phyloP scores from a whole-genome alignment of 2,329 filamentous ascomycete species.

The Paecilomyces dactylethromorphus region DNA sequence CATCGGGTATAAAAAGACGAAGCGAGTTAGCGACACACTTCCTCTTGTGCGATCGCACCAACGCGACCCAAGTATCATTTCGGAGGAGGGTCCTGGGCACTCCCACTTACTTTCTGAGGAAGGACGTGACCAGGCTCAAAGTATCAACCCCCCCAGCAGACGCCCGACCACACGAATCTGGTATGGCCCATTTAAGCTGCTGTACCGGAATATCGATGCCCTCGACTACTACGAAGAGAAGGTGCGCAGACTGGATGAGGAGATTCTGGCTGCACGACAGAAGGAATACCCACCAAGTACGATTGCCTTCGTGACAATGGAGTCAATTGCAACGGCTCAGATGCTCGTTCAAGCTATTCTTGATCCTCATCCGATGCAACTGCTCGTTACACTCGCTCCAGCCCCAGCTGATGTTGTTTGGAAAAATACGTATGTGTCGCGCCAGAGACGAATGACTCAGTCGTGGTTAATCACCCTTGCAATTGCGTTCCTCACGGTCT shows the following conservation, averaged over 20 bases:
- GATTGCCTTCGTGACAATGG: slow-evolving; percentile 94
- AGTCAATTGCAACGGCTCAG: slow-evolving; percentile 83
- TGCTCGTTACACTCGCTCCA: slow-evolving; percentile 80
- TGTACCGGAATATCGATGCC: slow-evolving; percentile 70
- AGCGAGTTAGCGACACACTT: slow-evolving; percentile 36
- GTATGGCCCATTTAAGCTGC: slow-evolving; percentile 69
- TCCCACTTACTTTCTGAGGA: slow-evolving; percentile 51
- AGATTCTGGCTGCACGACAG: slow-evolving; percentile 62
- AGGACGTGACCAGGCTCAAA: slow-evolving; percentile 30
- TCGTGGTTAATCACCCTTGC: slow-evolving; percentile 79
- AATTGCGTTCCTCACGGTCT: slow-evolving; percentile 74
- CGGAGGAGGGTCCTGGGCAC: slow-evolving; percentile 50
- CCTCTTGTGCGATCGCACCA: slow-evolving; percentile 46
- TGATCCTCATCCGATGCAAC: slow-evolving; percentile 77
- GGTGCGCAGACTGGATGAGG: slow-evolving; percentile 69
- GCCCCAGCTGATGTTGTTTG: slow-evolving; percentile 91
- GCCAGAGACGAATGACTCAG: slow-evolving; percentile 64
- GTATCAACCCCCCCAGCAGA: slow-evolving; percentile 42
- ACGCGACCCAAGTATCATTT: slow-evolving; percentile 23
- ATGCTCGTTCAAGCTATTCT: slow-evolving; percentile 95
- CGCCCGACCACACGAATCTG: slow-evolving; percentile 65
- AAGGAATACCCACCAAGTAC: slow-evolving; percentile 73
- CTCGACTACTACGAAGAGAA: slow-evolving; percentile 93
- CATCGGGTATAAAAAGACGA: slow-evolving; percentile 51
- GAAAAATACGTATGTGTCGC: slow-evolving; percentile 82